These are phyloP conservation scores for Rhododendron ferrugineum DNA, from an alignment of 148 eudicot species.

Conservation along the genomic window DNA sequence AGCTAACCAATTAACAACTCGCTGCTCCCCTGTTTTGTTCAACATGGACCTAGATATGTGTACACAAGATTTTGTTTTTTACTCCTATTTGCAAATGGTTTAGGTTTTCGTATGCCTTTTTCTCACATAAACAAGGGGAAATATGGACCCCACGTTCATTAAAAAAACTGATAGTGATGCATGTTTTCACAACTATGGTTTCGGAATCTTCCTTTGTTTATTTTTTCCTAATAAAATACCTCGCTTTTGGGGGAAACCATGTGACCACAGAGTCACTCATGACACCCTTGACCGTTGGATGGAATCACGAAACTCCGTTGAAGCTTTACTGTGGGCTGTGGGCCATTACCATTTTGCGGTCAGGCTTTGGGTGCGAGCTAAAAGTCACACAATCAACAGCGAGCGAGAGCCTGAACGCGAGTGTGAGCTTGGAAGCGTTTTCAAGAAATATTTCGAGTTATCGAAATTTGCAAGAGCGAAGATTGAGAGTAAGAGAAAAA, in stretches of 20 bases:
- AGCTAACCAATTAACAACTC: not conserved
- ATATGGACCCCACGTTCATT: slow-evolving; percentile 1
- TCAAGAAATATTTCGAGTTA: too few species aligned
- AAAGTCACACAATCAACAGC: too few species aligned
- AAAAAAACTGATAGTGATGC: not conserved
- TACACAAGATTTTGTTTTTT: slow-evolving; percentile 1
- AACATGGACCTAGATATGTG: slow-evolving; percentile 2
- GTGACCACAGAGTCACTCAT: not conserved
- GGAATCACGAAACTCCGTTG: not conserved
- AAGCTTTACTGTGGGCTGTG: not conserved
- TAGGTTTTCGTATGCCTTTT: not conserved
- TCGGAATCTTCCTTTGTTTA: not conserved
- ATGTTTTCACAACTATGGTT: not conserved
- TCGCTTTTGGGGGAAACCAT: not conserved
- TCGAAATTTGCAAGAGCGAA: not conserved
- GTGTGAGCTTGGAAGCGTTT: not conserved
- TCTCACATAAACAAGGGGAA: not conserved
- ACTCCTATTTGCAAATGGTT: slow-evolving; percentile 8
- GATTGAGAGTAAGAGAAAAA: not conserved
- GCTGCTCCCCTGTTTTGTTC: slow-evolving; percentile 4
- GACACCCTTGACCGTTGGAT: not conserved
- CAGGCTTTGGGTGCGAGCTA: not conserved
- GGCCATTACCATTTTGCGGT: not conserved
- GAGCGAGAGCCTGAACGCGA: too few species aligned
- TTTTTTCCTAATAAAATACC: not conserved